phyloP scores from a whole-genome alignment of 2,329 filamentous ascomycete genomes.

The Diplodia scrobiculata region DNA sequence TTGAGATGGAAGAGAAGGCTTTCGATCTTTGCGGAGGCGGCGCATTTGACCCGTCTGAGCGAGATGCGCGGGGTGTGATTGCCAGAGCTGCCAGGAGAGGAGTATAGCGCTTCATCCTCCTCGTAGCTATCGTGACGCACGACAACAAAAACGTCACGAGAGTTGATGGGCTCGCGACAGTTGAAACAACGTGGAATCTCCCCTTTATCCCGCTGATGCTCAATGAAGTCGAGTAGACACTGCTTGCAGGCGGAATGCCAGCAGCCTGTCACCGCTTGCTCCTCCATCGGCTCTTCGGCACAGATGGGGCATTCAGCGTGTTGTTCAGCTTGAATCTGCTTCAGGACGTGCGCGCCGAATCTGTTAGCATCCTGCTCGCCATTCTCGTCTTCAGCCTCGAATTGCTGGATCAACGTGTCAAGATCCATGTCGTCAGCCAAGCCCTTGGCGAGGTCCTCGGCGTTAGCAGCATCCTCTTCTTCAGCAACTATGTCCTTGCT shows the following conservation, averaged over 20 bases:
- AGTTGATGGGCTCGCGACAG: conserved; percentile 80
- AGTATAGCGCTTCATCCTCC: conserved; percentile 41
- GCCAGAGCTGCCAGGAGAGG: conserved; percentile 39
- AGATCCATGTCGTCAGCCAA: conserved; percentile 96
- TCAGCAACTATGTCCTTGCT: conserved; percentile 83
- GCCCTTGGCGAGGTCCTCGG: conserved; percentile 76
- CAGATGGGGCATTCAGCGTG: conserved; percentile 92
- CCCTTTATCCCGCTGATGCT: conserved; percentile 77
- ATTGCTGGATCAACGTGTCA: conserved; percentile 78
- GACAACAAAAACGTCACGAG: conserved; percentile 88
- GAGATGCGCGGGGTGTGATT: conserved; percentile 55
- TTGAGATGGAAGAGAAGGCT: conserved; percentile 76
- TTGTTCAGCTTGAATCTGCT: conserved; percentile 87
- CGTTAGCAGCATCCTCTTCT: conserved; percentile 77
- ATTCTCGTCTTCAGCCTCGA: conserved; percentile 65
- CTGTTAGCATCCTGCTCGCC: conserved; percentile 63
- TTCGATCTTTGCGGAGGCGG: conserved; percentile 86
- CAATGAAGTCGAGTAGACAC: conserved; percentile 86
- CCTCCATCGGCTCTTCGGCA: conserved; percentile 91
- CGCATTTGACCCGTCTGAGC: conserved; percentile 62
- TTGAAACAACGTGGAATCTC: conserved; percentile 83
- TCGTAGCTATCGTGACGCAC: conserved; percentile 69
- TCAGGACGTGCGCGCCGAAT: conserved; percentile 84
- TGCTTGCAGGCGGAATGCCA: conserved; percentile 98
- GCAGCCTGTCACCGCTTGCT: conserved; percentile 91